phyloP scores from a whole-genome alignment of 495 filamentous ascomycete species.

The Staphylotrichum tortipilum region DNA sequence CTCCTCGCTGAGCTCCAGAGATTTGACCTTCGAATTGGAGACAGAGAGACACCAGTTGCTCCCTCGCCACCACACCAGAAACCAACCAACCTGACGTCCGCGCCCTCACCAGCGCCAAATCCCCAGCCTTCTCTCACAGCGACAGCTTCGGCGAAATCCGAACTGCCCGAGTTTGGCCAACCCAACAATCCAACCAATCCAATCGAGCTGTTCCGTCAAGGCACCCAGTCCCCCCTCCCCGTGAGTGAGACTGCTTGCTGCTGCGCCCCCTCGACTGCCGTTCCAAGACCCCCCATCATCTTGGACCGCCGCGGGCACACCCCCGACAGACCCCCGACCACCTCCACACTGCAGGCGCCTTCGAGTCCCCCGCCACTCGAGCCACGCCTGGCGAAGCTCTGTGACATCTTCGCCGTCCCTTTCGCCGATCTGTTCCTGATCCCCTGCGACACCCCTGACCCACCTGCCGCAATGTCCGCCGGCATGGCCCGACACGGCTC shows the following conservation, averaged over 20 bases:
- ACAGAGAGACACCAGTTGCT: too few relatives aligned
- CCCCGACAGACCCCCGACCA: too few relatives aligned
- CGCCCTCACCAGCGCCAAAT: not conserved
- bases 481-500: conserved; percentile 33
- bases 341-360: not conserved
- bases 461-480: conserved; percentile 21
- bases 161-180: not conserved
- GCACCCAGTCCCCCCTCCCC: not conserved
- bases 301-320: conserved; percentile 2
- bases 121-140: not conserved
- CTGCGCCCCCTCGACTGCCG: too few relatives aligned
- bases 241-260: not conserved
- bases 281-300: too few relatives aligned
- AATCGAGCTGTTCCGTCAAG: too few relatives aligned
- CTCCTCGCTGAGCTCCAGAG: not conserved
- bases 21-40: not conserved
- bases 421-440: conserved; percentile 1
- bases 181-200: too few relatives aligned
- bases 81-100: too few relatives aligned
- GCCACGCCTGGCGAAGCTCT: conserved; percentile 2
- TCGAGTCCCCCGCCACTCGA: conserved; percentile 1
- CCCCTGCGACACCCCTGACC: not conserved
- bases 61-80: too few relatives aligned
- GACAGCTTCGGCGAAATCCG: not conserved
- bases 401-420: conserved; percentile 1